A percentile compares a stretch with the other conserved stretches of the same genome.
These are phyloP conservation scores for Puccinellia tenuiflora DNA, from an alignment of 176 grass and related monocot genomes.

Conservation along the genomic window DNA sequence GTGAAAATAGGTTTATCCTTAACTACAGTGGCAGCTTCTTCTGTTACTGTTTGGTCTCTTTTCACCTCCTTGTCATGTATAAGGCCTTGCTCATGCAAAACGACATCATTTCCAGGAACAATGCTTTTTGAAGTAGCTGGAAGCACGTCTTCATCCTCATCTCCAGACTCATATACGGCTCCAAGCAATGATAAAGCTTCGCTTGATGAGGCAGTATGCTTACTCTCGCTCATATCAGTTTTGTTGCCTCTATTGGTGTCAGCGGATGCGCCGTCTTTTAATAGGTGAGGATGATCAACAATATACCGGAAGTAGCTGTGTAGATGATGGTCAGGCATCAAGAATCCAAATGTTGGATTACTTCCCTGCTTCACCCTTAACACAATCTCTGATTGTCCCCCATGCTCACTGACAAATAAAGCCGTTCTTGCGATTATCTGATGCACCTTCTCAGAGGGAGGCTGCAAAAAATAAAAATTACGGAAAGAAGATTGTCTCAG, in stretches of 20 bases:
- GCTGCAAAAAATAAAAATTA: constrained; percentile 46
- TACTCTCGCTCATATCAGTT: constrained; percentile 13
- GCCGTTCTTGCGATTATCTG: constrained; percentile 96
- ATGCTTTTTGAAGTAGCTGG: background rate
- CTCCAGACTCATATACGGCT: constrained; percentile 67
- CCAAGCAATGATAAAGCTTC: constrained; percentile 92
- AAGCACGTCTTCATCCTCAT: constrained; percentile 56
- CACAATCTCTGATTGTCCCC: constrained; percentile 94
- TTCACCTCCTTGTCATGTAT: constrained; percentile 32
- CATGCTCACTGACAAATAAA: constrained; percentile 76
- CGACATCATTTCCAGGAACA: background rate
- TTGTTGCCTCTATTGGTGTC: constrained; percentile 15
- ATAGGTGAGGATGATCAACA: constrained; percentile 66
- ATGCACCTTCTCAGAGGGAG: constrained; percentile 77
- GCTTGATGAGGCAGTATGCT: background rate
- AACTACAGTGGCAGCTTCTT: background rate
- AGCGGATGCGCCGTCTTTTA: constrained; percentile 34
- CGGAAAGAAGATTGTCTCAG: constrained; percentile 10
- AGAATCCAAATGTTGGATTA: constrained; percentile 97
- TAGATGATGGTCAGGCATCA: constrained; percentile 91
- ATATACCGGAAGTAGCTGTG: constrained; percentile 81
- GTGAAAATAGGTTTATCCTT: constrained; percentile 49
- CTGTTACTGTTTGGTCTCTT: constrained; percentile 3
- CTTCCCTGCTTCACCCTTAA: constrained; percentile 87
- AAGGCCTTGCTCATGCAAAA: constrained; percentile 9